Evolutionary conservation across 2,329 filamentous ascomycete species (phyloP).

Genomic region (Botryotinia globosa): DNA sequence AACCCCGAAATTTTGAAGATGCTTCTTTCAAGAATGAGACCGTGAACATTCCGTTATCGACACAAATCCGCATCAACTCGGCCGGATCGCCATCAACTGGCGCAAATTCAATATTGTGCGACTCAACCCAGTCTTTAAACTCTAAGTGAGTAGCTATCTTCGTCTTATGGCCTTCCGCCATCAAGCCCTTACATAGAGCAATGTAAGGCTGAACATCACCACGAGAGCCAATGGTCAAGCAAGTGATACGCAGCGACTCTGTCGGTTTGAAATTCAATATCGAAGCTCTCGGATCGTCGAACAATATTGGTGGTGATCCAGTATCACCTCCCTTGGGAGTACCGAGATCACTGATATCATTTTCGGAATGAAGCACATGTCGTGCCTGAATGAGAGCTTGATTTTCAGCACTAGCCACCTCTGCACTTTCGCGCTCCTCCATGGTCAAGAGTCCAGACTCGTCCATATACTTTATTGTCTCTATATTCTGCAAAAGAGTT

Average conservation of each 20-base stretch:
- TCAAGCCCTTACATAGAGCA: slow-evolving; percentile 84
- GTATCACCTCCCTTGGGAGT: slow-evolving; percentile 48
- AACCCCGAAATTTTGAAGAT: slow-evolving; percentile 83
- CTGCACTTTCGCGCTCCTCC: slow-evolving; percentile 67
- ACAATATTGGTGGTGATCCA: slow-evolving; percentile 72
- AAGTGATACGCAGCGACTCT: slow-evolving; percentile 78
- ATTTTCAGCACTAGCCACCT: slow-evolving; percentile 76
- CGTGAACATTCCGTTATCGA: slow-evolving; percentile 97
- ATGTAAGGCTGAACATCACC: slow-evolving; percentile 98
- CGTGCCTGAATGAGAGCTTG: slow-evolving; percentile 76
- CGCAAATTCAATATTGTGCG: slow-evolving; percentile 91
- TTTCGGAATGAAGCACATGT: slow-evolving; percentile 49
- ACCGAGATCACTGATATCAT: slow-evolving; percentile 51
- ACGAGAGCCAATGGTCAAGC: slow-evolving; percentile 90
- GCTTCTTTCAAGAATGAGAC: slow-evolving; percentile 86
- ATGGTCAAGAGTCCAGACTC: slow-evolving; percentile 66
- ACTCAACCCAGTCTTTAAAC: slow-evolving; percentile 83
- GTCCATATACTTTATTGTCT: slow-evolving; percentile 66
- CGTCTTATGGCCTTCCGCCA: slow-evolving; percentile 81
- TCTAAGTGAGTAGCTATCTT: slow-evolving; percentile 90
- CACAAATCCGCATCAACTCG: slow-evolving; percentile 92
- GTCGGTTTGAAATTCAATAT: slow-evolving; percentile 88
- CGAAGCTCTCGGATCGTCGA: slow-evolving; percentile 85
- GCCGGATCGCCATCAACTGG: slow-evolving; percentile 87
- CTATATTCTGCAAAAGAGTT: slow-evolving; percentile 73